These are phyloP conservation scores for Aspergillus pseudonomiae DNA, from an alignment of 2,329 filamentous ascomycete species.

Conservation along the genomic window DNA sequence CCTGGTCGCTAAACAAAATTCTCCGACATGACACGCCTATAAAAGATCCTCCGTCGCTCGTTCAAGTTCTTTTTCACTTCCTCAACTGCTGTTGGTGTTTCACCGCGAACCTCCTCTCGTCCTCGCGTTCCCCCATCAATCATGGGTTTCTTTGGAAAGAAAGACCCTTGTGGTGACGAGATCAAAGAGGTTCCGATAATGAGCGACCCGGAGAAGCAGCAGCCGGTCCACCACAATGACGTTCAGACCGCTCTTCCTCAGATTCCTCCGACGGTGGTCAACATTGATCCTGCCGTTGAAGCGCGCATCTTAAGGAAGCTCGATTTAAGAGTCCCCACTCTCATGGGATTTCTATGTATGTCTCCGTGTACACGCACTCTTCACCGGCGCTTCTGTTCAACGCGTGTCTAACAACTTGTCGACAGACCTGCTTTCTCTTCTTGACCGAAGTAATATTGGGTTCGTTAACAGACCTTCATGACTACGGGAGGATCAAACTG, in stretches of 20 bases:
- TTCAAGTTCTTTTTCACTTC: neutral
- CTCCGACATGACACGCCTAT: constrained; percentile 18
- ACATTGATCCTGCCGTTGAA: constrained; percentile 41
- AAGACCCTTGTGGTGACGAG: constrained; percentile 19
- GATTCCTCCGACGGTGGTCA: constrained; percentile 14
- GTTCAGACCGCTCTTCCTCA: constrained; percentile 22
- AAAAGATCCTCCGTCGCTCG: constrained; percentile 8
- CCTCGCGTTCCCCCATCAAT: neutral
- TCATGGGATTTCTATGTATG: constrained; percentile 46
- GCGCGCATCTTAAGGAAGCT: constrained; percentile 40
- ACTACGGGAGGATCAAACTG: neutral
- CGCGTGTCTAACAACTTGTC: neutral
- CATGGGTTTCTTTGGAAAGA: constrained; percentile 29
- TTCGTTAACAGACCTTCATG: constrained; percentile 22
- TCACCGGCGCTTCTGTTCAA: neutral
- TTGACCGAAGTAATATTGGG: constrained; percentile 57
- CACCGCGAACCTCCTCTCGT: neutral
- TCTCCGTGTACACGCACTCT: neutral
- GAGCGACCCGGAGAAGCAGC: constrained; percentile 36
- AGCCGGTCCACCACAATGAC: constrained; percentile 26
- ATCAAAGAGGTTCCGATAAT: constrained; percentile 23
- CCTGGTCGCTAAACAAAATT: constrained; percentile 11
- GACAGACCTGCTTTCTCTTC: constrained; percentile 50
- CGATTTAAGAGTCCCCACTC: constrained; percentile 37
- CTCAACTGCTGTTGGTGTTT: neutral